A percentile compares a stretch with the other conserved stretches of the same genome.
phyloP scores from a whole-genome alignment of 2,329 filamentous ascomycete species.

The Botrytis fabae region DNA sequence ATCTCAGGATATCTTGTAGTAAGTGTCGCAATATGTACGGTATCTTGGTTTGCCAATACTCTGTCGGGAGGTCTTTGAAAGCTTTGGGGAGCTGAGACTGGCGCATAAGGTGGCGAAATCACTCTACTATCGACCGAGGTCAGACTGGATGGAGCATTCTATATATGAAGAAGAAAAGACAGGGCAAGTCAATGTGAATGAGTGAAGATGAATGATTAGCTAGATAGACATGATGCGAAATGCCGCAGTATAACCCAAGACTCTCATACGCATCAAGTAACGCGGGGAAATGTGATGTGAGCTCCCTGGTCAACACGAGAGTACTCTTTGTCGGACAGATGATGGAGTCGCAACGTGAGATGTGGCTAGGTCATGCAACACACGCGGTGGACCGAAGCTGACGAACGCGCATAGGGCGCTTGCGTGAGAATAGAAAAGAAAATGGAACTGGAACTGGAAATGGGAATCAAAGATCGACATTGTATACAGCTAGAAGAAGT shows the following conservation, averaged over 20 bases:
- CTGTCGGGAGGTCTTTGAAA: not conserved
- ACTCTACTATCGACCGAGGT: conserved; percentile 24
- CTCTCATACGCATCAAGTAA: conserved; percentile 15
- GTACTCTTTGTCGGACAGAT: conserved; percentile 21
- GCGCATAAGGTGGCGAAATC: conserved; percentile 20
- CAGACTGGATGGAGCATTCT: conserved; percentile 18
- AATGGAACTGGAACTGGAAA: not conserved
- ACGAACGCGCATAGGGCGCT: conserved; percentile 22
- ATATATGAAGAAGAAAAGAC: conserved; percentile 3
- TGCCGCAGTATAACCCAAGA: conserved; percentile 11
- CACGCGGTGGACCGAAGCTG: conserved; percentile 14
- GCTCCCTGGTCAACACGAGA: conserved; percentile 14
- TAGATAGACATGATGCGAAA: conserved; percentile 18
- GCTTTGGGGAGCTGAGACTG: conserved; percentile 6
- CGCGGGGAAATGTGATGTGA: conserved; percentile 22
- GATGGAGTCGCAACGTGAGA: conserved; percentile 23
- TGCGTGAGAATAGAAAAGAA: conserved; percentile 7
- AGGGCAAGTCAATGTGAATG: conserved; percentile 6
- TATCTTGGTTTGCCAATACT: not conserved
- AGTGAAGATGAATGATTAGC: conserved; percentile 10
- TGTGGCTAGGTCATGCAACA: conserved; percentile 22
- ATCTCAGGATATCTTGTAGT: conserved; percentile 26
- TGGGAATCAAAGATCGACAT: not conserved
- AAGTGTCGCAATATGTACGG: conserved; percentile 1
- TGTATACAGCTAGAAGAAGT: conserved; percentile 6